Percentiles rank a stretch among this genome's conserved stretches.
Evolutionary conservation across 139 green algal species (phyloP).

Genomic region (Auxenochlorella protothecoides): DNA sequence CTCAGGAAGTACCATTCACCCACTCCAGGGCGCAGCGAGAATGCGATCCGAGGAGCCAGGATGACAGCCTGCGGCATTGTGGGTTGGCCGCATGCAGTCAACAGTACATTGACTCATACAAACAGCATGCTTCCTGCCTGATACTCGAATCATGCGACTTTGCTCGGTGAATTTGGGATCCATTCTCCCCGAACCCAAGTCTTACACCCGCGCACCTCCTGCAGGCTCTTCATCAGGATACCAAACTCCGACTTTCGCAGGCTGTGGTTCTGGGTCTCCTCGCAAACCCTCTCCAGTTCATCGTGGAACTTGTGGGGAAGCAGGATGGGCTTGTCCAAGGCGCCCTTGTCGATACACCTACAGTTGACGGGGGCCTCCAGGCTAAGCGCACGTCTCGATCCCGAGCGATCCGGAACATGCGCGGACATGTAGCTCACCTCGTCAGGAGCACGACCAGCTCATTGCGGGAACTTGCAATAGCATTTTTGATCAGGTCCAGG

Average conservation of each 20-base stretch:
- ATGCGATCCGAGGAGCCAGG: slow-evolving; percentile 20
- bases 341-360: slow-evolving; percentile 14
- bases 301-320: slow-evolving; percentile 32
- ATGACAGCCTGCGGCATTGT: slow-evolving; percentile 31
- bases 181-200: background rate
- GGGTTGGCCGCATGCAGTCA: background rate
- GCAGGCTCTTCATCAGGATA: slow-evolving; percentile 16
- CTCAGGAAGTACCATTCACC: slow-evolving; percentile 39
- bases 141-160: too few species aligned
- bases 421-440: slow-evolving; percentile 4
- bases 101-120: background rate
- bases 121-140: background rate
- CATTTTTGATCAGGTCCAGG: slow-evolving; percentile 11
- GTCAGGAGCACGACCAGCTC: slow-evolving; percentile 28
- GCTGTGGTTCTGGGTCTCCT: slow-evolving; percentile 10
- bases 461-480: slow-evolving; percentile 13
- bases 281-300: slow-evolving; percentile 21
- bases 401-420: background rate
- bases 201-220: slow-evolving; percentile 3
- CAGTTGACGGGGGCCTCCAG: background rate
- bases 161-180: too few species aligned
- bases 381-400: background rate
- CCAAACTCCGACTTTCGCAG: slow-evolving; percentile 18
- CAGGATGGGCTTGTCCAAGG: slow-evolving; percentile 22
- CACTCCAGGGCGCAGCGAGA: slow-evolving; percentile 36